Percentiles rank a stretch among this genome's conserved stretches.
phyloP scores from a whole-genome alignment of 257 asterid genomes.

The Hygrophila difformis region DNA sequence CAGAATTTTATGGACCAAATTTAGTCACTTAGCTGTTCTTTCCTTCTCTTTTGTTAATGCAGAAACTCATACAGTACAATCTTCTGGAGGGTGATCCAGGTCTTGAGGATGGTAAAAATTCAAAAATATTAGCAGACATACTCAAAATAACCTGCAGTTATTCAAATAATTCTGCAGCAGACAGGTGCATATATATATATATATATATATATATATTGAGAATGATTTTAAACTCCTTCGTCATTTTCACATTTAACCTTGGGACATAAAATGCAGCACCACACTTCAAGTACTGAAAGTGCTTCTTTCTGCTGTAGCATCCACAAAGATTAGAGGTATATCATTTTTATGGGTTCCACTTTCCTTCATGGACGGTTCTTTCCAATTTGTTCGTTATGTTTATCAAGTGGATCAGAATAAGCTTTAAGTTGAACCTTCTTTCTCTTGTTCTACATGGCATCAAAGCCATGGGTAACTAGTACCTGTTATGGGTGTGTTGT shows the following conservation, averaged over 20 bases:
- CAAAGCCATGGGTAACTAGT: too few species aligned
- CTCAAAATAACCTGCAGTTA: slow-evolving; percentile 77
- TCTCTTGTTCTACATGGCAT: neutral
- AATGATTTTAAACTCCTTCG: slow-evolving; percentile 13
- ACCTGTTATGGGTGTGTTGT: too few species aligned
- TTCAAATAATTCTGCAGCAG: slow-evolving; percentile 87
- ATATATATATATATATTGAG: slow-evolving; percentile 2
- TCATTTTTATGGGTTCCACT: too few species aligned
- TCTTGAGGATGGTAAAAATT: slow-evolving; percentile 68
- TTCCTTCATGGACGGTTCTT: too few species aligned
- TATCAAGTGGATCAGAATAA: too few species aligned
- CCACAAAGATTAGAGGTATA: slow-evolving; percentile 85
- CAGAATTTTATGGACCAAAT: slow-evolving; percentile 13
- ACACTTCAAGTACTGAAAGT: slow-evolving; percentile 96
- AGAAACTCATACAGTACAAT: slow-evolving; percentile 94
- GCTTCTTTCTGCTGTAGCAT: slow-evolving; percentile 84
- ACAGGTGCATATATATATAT: slow-evolving; percentile 62
- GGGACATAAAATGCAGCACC: slow-evolving; percentile 56
- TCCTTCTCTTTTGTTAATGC: slow-evolving; percentile 16
- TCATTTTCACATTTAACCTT: slow-evolving; percentile 20
- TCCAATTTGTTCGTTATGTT: too few species aligned
- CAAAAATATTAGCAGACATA: slow-evolving; percentile 60
- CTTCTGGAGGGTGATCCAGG: slow-evolving; percentile 99
- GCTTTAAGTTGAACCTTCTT: too few species aligned
- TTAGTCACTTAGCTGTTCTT: slow-evolving; percentile 10